Base-by-base conservation (phyloP, 768 basidiomycete species). In the Tulasnella sp. region DNA sequence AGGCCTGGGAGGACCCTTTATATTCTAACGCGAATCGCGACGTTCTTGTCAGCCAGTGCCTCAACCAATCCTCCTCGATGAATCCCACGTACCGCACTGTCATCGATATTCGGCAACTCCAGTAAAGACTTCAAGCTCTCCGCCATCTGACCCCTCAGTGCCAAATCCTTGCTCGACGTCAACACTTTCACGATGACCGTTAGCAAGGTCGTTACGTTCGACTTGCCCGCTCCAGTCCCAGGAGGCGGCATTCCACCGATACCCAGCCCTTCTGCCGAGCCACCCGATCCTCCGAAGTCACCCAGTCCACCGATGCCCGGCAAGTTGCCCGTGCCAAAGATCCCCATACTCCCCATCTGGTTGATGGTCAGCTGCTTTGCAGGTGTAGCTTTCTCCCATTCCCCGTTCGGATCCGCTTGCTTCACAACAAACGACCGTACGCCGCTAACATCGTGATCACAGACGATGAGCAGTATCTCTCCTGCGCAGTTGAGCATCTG, bases 381-480 rank as follows among this genome's bases (percentile, higher is more conserved):
- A 9, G 76, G 55, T 7, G 39, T 51, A 3, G 32, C 35, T 32
- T 51, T 61, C 29, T 80, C 79, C 73, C 79, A 70, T 39, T 74
- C 79, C 37, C 67, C 73, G 37, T 77, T 71, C 71, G 70, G 72
- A 29, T 83, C 83, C 29, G 91, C 87, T 85, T 97, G 96, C 83
- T 92, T 93, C 81, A 95, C 85, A 35, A 95, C 90, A 84, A 96
- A 93, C 18, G 88, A 87, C 48, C 98, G 88, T 67, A 97, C 94
- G 6, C 93, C 93, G 81, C 90, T 91, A 80, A 95, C 86, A 83
- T 98, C 96, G 82, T 98, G 95, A 83, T 99, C 98, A 72, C 98
- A 87, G 46, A 97, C 85, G 23, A 92, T 88, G 61, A 93, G 88
- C 77, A 99, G 86, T 40, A 98, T 89, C 84, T 97, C 96, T 37